phyloP scores from a whole-genome alignment of 2,329 filamentous ascomycete species.

The Botrytis medusae region DNA sequence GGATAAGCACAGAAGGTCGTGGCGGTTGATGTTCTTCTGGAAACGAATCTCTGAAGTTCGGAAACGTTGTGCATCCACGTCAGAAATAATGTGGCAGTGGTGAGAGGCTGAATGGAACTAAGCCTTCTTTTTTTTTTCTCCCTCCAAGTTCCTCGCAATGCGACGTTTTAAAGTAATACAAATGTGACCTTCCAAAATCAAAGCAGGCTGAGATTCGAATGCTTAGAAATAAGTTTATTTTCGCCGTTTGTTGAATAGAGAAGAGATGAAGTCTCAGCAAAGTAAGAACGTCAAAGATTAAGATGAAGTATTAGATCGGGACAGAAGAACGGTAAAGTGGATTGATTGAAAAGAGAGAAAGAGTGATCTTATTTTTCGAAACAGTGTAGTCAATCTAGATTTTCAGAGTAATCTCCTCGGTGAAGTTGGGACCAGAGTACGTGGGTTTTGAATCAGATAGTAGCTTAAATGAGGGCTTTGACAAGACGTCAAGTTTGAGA shows the following conservation, averaged over 20 bases:
- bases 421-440: not conserved
- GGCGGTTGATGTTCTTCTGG: slow-evolving; percentile 36
- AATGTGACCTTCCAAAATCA: slow-evolving; percentile 11
- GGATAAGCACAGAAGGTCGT: slow-evolving; percentile 33
- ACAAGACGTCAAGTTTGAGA: slow-evolving; percentile 11
- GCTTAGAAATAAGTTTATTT: not conserved
- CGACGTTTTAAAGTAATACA: slow-evolving; percentile 12
- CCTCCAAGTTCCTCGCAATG: not conserved
- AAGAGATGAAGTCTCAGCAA: slow-evolving; percentile 13
- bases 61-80: slow-evolving; percentile 29
- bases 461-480: slow-evolving; percentile 9
- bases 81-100: slow-evolving; percentile 28
- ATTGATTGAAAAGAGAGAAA: too few species aligned
- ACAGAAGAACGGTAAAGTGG: not conserved
- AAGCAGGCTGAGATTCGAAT: slow-evolving; percentile 3
- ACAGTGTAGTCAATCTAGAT: not conserved
- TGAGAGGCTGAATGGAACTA: slow-evolving; percentile 23
- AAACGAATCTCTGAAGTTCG: slow-evolving; percentile 33
- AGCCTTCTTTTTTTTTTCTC: not conserved
- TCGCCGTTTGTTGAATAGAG: not conserved
- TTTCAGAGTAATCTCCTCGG: not conserved
- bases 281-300: slow-evolving; percentile 7
- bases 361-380: slow-evolving; percentile 7
- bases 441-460: not conserved
- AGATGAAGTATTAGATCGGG: not conserved